A percentile compares a stretch with the other conserved stretches of the same genome.
Conservation (phyloP, 23 red algal genomes). For the Chondrus crispus region DNA sequence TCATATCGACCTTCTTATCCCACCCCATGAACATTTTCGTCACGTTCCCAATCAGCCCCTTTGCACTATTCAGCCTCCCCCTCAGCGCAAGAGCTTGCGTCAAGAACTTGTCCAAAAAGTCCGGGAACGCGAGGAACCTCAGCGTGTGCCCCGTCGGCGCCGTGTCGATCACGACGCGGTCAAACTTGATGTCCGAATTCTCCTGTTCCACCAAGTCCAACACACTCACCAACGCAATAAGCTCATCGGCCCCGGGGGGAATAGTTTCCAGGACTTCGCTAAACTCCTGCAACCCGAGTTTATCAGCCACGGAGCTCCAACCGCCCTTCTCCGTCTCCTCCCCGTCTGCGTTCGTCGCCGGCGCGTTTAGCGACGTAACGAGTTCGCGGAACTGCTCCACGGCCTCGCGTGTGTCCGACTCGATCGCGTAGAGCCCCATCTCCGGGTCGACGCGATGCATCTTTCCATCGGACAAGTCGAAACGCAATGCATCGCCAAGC, state of each 20-base stretch:
- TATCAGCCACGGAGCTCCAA: not conserved
- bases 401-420: slow-evolving; percentile 82
- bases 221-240: slow-evolving; percentile 85
- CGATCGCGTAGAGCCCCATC: slow-evolving; percentile 71
- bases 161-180: slow-evolving; percentile 92
- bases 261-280: slow-evolving; percentile 88
- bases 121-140: slow-evolving; percentile 90
- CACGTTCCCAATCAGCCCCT: slow-evolving; percentile 56
- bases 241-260: slow-evolving; percentile 97
- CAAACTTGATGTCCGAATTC: slow-evolving; percentile 35
- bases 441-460: slow-evolving; percentile 1
- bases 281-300: slow-evolving; percentile 78
- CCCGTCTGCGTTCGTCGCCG: not conserved
- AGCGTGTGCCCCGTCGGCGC: slow-evolving; percentile 98
- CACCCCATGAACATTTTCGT: slow-evolving; percentile 39
- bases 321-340: not conserved
- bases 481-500: slow-evolving; percentile 79
- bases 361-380: slow-evolving; percentile 55
- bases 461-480: slow-evolving; percentile 68
- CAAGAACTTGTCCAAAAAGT: slow-evolving; percentile 93
- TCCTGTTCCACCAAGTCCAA: slow-evolving; percentile 64
- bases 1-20: slow-evolving; percentile 32
- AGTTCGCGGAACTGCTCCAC: slow-evolving; percentile 70
- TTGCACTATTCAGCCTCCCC: slow-evolving; percentile 42
- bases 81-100: slow-evolving; percentile 65